Conservation (phyloP, 768 basidiomycete species). For the Roridomyces roridus region DNA sequence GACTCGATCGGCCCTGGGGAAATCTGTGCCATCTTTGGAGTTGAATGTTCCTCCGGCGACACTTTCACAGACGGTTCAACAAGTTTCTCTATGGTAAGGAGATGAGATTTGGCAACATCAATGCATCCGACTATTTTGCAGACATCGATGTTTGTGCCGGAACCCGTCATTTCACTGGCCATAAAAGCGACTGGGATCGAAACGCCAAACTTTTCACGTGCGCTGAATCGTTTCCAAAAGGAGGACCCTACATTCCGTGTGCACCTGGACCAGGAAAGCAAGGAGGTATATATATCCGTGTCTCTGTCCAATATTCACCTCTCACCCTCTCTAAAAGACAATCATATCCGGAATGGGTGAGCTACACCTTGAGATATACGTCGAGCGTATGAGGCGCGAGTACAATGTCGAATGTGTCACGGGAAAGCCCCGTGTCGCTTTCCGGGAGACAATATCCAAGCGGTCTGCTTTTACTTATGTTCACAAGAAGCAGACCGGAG, state of each 20-base stretch:
- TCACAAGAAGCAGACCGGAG: constrained; percentile 98
- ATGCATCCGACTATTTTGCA: constrained; percentile 35
- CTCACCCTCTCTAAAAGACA: constrained; percentile 58
- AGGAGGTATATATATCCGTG: constrained; percentile 73
- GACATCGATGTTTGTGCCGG: constrained; percentile 99
- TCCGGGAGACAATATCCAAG: constrained; percentile 91
- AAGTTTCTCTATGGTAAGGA: constrained; percentile 87
- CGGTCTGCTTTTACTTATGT: constrained; percentile 86
- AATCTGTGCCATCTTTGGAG: constrained; percentile 99
- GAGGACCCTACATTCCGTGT: constrained; percentile 99
- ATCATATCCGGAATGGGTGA: constrained; percentile 99
- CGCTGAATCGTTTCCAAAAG: constrained; percentile 96
- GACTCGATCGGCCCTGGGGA: constrained; percentile 95
- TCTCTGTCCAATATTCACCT: neutral
- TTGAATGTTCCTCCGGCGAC: constrained; percentile 97
- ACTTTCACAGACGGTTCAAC: constrained; percentile 95
- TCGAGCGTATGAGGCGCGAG: constrained; percentile 98
- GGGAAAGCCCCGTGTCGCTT: constrained; percentile 95
- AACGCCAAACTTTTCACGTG: constrained; percentile 95
- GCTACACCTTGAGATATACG: constrained; percentile 97
- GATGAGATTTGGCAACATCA: neutral
- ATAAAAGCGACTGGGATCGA: constrained; percentile 93
- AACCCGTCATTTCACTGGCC: constrained; percentile 95
- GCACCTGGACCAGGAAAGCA: constrained; percentile 91
- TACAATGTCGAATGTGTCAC: constrained; percentile 94